Conservation (phyloP, 805 yeast genomes). For the Cyberlindnera petersonii region DNA sequence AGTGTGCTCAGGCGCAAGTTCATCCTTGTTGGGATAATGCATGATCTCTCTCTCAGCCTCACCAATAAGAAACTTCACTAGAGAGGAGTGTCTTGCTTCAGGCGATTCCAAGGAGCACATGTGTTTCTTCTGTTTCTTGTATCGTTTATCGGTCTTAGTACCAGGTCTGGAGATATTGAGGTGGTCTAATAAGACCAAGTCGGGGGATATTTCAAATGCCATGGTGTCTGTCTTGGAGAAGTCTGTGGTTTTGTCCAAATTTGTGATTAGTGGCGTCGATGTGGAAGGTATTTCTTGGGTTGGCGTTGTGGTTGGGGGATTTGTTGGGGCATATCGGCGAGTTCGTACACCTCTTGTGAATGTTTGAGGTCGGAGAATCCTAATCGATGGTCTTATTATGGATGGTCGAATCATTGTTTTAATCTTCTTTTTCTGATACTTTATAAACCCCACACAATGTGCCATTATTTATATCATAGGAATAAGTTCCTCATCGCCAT, state of each 20-base stretch:
- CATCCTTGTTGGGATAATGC: conserved; percentile 17
- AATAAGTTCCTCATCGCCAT: no score
- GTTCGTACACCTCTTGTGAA: conserved; percentile 3
- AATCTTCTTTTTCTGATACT: no score
- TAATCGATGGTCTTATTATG: neutral
- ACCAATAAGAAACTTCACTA: conserved; percentile 13
- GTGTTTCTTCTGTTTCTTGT: conserved; percentile 10
- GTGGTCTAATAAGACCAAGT: conserved; percentile 18
- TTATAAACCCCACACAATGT: no score
- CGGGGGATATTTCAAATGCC: conserved; percentile 12
- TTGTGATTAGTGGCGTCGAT: neutral
- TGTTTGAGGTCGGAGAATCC: neutral
- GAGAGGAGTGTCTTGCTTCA: conserved; percentile 12
- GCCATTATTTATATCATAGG: no score
- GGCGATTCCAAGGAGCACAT: conserved; percentile 9
- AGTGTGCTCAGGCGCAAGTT: conserved; percentile 4
- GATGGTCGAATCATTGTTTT: no score
- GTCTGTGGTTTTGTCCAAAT: conserved; percentile 4
- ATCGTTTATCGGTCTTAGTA: conserved; percentile 21
- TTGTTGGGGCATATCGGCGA: neutral
- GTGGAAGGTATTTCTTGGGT: neutral
- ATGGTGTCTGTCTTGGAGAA: neutral
- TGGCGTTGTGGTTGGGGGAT: neutral
- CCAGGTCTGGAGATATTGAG: conserved; percentile 22
- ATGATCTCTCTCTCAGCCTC: conserved; percentile 19